These are phyloP conservation scores for Haematococcus lacustris DNA, from an alignment of 139 green algal genomes.

Conservation along the genomic window DNA sequence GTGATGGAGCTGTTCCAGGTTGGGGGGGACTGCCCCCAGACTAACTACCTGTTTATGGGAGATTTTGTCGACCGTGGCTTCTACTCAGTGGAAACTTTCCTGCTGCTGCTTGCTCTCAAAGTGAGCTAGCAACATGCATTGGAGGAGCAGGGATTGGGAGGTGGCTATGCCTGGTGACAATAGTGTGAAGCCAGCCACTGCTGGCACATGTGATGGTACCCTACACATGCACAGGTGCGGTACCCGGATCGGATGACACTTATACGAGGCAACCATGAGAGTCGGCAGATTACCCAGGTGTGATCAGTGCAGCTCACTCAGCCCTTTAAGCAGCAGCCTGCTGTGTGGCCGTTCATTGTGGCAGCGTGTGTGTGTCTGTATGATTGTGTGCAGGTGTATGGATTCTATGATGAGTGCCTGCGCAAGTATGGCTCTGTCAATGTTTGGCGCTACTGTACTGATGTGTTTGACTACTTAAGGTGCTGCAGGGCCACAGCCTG, in stretches of 20 bases:
- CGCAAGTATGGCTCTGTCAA: constrained; percentile 99
- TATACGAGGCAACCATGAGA: constrained; percentile 97
- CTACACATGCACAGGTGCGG: constrained; percentile 52
- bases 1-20: constrained; percentile 95
- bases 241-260: constrained; percentile 93
- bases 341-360: no score
- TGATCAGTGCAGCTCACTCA: no score
- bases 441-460: constrained; percentile 98
- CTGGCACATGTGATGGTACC: no score
- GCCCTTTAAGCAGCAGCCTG: no score
- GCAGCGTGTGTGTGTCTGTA: no score
- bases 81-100: constrained; percentile 97
- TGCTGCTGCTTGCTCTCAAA: constrained; percentile 96
- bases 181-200: no score
- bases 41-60: constrained; percentile 99
- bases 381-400: constrained; percentile 91
- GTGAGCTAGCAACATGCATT: no score
- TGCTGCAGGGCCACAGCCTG: constrained; percentile 15
- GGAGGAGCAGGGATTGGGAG: no score
- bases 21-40: constrained; percentile 92
- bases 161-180: no score
- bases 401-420: constrained; percentile 99
- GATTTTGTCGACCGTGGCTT: constrained; percentile 99
- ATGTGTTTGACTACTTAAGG: constrained; percentile 99
- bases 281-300: constrained; percentile 97